Evolutionary conservation across 2,329 filamentous ascomycete genomes (phyloP).

Genomic region (Aureobasidium leucospermi): DNA sequence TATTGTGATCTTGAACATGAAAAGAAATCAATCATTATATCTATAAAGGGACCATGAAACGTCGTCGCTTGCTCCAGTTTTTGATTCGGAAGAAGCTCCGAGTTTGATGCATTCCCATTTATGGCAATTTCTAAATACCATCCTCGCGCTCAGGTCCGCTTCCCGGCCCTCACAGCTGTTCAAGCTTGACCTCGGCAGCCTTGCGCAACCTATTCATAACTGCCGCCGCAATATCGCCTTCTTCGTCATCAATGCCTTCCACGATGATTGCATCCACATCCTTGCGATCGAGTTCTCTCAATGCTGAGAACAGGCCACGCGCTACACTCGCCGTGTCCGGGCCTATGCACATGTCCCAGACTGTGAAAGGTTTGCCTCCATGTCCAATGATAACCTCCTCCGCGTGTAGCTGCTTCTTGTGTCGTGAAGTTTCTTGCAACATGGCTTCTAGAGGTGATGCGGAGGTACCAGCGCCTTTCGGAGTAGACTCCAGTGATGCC

Average conservation of each 20-base stretch:
- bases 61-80: background rate
- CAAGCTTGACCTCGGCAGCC: conserved; percentile 35
- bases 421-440: conserved; percentile 3
- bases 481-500: background rate
- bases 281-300: conserved; percentile 75
- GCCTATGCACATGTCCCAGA: conserved; percentile 69
- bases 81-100: background rate
- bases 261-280: conserved; percentile 80
- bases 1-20: too few species aligned
- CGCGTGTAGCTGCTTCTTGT: background rate
- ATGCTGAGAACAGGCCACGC: conserved; percentile 76
- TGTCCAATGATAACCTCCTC: background rate
- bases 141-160: background rate
- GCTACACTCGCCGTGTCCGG: conserved; percentile 66
- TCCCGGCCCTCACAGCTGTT: background rate
- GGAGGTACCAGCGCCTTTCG: background rate
- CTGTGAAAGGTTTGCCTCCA: conserved; percentile 16
- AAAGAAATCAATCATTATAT: too few species aligned
- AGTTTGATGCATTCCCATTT: background rate
- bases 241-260: conserved; percentile 67
- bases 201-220: conserved; percentile 47
- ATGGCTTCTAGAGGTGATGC: background rate
- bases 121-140: background rate
- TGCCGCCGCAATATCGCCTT: conserved; percentile 73
- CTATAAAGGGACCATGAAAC: background rate